These are phyloP conservation scores for Rhamnella rubrinervis DNA, from an alignment of 331 rosid species.

Conservation along the genomic window DNA sequence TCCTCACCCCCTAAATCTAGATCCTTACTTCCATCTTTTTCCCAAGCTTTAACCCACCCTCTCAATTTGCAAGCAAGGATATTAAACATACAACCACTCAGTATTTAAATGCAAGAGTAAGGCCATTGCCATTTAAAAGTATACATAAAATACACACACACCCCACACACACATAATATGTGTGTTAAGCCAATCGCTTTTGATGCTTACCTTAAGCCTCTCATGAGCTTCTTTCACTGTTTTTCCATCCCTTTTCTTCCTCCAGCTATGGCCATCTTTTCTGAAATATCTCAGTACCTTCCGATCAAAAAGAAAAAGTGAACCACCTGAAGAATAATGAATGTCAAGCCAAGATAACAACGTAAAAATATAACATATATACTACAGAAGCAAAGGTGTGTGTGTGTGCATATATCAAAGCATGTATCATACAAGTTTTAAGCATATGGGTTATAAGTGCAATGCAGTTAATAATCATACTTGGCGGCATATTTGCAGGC, in stretches of 20 bases:
- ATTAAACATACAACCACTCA: too few species aligned
- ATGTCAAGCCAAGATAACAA: conserved; percentile 24
- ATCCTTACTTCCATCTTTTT: too few species aligned
- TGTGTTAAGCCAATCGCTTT: not conserved
- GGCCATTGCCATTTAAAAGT: not conserved
- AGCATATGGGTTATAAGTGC: not conserved
- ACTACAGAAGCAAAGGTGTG: too few species aligned
- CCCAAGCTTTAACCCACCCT: too few species aligned
- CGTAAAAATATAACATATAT: too few species aligned
- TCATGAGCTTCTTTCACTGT: conserved; percentile 93
- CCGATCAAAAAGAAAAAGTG: conserved; percentile 86
- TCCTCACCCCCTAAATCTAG: too few species aligned
- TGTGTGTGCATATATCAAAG: not conserved
- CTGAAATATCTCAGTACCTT: conserved; percentile 87
- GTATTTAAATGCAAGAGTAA: not conserved
- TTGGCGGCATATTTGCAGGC: conserved; percentile 69
- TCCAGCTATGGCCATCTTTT: conserved; percentile 93
- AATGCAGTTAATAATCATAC: conserved; percentile 43
- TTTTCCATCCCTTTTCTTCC: conserved; percentile 94
- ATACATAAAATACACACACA: not conserved
- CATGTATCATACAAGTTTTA: not conserved
- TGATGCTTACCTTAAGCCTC: conserved; percentile 69
- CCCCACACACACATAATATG: not conserved
- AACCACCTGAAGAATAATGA: conserved; percentile 62
- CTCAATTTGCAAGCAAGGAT: too few species aligned